phyloP scores from a whole-genome alignment of 805 yeast genomes.

The Candida anglica region DNA sequence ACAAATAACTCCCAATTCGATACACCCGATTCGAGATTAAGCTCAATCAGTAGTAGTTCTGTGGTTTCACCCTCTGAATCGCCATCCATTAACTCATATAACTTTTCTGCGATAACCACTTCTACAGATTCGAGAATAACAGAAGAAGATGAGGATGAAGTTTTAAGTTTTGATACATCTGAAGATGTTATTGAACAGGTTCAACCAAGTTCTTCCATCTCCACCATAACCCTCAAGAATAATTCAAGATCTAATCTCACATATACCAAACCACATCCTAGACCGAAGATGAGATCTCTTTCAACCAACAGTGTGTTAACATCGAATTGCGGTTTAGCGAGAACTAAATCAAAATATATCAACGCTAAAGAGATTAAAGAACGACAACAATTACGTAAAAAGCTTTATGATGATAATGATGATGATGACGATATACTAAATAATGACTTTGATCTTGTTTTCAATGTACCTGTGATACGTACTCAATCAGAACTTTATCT shows the following conservation, averaged over 20 bases:
- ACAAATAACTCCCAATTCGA: slow-evolving; percentile 29
- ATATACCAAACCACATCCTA: not conserved
- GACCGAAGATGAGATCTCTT: slow-evolving; percentile 1
- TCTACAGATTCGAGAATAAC: slow-evolving; percentile 3
- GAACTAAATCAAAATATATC: slow-evolving; percentile 32
- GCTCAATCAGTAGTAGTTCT: slow-evolving; percentile 31
- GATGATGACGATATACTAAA: slow-evolving; percentile 36
- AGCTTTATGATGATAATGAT: slow-evolving; percentile 38
- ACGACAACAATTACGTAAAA: slow-evolving; percentile 32
- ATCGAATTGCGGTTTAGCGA: slow-evolving; percentile 10
- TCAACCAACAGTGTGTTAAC: not conserved
- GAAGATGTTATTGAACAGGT: too few relatives aligned
- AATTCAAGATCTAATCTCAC: not conserved
- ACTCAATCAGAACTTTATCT: slow-evolving; percentile 30
- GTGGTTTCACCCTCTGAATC: slow-evolving; percentile 16
- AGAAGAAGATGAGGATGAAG: slow-evolving; percentile 7
- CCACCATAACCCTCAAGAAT: slow-evolving; percentile 1
- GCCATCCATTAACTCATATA: slow-evolving; percentile 9
- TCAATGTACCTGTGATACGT: slow-evolving; percentile 40
- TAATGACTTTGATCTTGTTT: slow-evolving; percentile 36
- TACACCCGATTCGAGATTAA: slow-evolving; percentile 31
- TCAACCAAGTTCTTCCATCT: slow-evolving; percentile 1
- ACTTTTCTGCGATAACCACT: slow-evolving; percentile 7
- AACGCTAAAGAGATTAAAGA: slow-evolving; percentile 35
- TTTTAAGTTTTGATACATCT: slow-evolving; percentile 1